These are phyloP conservation scores for Hypsizygus ulmarius DNA, from an alignment of 1,284 basidiomycete genomes.

Conservation along the genomic window DNA sequence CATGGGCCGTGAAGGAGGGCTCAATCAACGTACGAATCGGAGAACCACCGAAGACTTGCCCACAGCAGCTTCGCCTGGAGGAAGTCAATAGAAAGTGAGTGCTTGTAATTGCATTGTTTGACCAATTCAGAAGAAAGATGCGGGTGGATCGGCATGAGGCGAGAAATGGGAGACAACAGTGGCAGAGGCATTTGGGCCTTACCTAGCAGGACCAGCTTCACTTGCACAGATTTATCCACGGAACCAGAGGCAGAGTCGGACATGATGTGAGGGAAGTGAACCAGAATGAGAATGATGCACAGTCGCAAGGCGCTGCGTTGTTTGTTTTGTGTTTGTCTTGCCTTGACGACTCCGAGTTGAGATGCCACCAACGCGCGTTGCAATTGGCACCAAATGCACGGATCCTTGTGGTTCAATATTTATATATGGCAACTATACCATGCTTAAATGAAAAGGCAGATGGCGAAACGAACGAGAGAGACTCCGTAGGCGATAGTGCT, in stretches of 20 bases:
- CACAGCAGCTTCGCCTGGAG: constrained; percentile 94
- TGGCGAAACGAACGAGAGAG: no score
- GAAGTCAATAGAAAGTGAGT: constrained; percentile 10
- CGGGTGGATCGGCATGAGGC: constrained; percentile 1
- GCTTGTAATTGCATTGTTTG: neutral
- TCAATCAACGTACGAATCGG: constrained; percentile 76
- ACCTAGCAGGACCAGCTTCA: constrained; percentile 88
- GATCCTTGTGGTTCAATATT: no score
- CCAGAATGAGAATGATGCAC: constrained; percentile 15
- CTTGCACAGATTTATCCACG: constrained; percentile 83
- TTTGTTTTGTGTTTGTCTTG: constrained; percentile 20
- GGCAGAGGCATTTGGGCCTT: constrained; percentile 25
- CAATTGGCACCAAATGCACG: no score
- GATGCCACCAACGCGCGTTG: no score
- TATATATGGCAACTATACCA: no score
- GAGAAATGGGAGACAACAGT: constrained; percentile 1
- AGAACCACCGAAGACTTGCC: constrained; percentile 99
- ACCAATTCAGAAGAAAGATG: neutral
- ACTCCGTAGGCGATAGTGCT: no score
- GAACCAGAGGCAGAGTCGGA: constrained; percentile 69
- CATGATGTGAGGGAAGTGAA: constrained; percentile 41
- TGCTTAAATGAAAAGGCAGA: no score
- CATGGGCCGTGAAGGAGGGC: constrained; percentile 9
- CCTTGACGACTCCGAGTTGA: neutral
- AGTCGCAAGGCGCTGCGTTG: constrained; percentile 12